Evolutionary conservation across 495 filamentous ascomycete genomes (phyloP).

Genomic region (Pyronema domesticum): DNA sequence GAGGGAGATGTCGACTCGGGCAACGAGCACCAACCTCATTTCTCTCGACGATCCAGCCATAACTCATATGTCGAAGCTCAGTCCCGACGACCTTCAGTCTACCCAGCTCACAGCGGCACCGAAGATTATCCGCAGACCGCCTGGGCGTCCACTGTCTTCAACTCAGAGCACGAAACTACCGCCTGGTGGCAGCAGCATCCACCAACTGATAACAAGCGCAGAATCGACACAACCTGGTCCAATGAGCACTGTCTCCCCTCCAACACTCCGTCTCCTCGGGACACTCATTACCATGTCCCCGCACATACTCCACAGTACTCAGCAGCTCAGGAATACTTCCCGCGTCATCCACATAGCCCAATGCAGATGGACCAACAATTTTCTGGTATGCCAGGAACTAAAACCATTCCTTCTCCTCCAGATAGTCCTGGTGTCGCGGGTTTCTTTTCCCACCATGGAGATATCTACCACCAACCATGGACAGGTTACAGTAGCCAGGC

Average conservation of each 20-base stretch:
- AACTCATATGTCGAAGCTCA: background rate
- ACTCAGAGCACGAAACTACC: background rate
- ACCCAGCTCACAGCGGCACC: no score
- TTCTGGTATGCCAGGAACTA: slow-evolving; percentile 4
- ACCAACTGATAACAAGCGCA: background rate
- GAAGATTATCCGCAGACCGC: background rate
- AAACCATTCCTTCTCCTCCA: slow-evolving; percentile 14
- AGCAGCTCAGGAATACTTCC: slow-evolving; percentile 10
- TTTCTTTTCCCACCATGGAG: slow-evolving; percentile 5
- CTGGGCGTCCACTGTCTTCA: background rate
- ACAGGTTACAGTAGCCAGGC: slow-evolving; percentile 5
- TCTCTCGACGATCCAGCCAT: background rate
- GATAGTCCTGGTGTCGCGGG: slow-evolving; percentile 21
- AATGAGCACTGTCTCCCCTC: background rate
- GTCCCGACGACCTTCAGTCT: no score
- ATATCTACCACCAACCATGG: slow-evolving; percentile 13
- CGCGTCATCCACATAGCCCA: slow-evolving; percentile 9
- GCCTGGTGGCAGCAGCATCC: background rate
- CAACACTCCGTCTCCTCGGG: background rate
- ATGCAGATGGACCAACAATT: slow-evolving; percentile 15
- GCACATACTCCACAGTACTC: background rate
- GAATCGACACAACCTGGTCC: background rate
- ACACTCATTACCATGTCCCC: background rate
- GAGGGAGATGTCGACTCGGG: background rate
- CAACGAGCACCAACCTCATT: background rate